phyloP scores from a whole-genome alignment of 345 rosid species.

The Pseudoturritis turrita region DNA sequence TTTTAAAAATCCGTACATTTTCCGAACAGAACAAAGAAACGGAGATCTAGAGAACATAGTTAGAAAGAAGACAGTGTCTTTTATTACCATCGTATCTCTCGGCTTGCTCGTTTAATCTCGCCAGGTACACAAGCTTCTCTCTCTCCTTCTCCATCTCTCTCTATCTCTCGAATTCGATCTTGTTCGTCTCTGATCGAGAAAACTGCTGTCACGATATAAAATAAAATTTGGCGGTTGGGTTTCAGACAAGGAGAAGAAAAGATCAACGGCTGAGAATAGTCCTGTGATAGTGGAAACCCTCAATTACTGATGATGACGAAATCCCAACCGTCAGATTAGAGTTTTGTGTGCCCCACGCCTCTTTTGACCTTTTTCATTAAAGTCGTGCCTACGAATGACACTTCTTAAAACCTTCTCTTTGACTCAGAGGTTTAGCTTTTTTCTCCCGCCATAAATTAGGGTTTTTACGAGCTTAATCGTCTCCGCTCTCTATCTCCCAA shows the following conservation, averaged over 20 bases:
- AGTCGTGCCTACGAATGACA: slow-evolving; percentile 13
- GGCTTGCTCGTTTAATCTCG: slow-evolving; percentile 82
- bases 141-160: slow-evolving; percentile 70
- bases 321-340: slow-evolving; percentile 26
- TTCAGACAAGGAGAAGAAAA: not conserved
- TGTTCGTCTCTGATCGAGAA: slow-evolving; percentile 3
- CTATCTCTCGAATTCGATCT: not conserved
- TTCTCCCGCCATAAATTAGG: slow-evolving; percentile 20
- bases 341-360: not conserved
- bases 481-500: not conserved
- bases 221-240: slow-evolving; percentile 38
- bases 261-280: slow-evolving; percentile 31
- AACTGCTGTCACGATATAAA: not conserved
- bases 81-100: slow-evolving; percentile 76
- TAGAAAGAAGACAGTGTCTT: not conserved
- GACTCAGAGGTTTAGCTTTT: not conserved
- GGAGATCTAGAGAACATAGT: not conserved
- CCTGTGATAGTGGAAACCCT: not conserved
- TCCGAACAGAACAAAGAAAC: not conserved
- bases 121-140: slow-evolving; percentile 68
- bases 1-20: not conserved
- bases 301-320: not conserved
- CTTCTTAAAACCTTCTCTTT: not conserved
- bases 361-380: slow-evolving; percentile 13
- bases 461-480: not conserved